Conservation (phyloP, 108 stramenopile genomes). For the Cyclotella atomus region DNA sequence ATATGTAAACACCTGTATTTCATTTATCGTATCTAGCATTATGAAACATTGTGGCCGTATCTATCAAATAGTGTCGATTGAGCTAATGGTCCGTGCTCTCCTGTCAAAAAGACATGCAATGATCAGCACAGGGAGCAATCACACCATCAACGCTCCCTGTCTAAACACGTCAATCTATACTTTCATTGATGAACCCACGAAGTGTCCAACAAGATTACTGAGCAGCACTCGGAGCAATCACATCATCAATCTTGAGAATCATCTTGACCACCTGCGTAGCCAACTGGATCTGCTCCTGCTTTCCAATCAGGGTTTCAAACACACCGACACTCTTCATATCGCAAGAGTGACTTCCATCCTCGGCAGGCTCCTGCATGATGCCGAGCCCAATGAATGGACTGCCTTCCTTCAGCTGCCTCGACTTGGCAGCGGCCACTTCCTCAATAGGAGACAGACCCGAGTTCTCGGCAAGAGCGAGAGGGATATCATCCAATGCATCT, state of each 20-base stretch:
- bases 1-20: too few species aligned
- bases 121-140: too few species aligned
- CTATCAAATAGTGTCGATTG: too few species aligned
- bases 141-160: too few species aligned
- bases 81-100: too few species aligned
- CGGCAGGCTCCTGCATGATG: constrained; percentile 68
- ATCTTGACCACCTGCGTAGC: constrained; percentile 99
- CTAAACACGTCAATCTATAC: too few species aligned
- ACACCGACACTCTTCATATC: constrained; percentile 97
- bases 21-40: too few species aligned
- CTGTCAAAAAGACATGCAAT: too few species aligned
- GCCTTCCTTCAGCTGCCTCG: constrained; percentile 88
- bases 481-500: constrained; percentile 99
- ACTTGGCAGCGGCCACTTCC: constrained; percentile 96
- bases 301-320: constrained; percentile 99
- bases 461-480: constrained; percentile 99
- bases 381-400: constrained; percentile 94
- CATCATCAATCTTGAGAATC: constrained; percentile 96
- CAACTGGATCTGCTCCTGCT: constrained; percentile 98
- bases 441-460: constrained; percentile 96
- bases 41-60: too few species aligned
- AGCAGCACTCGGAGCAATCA: constrained; percentile 12
- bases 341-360: constrained; percentile 69
- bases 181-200: too few species aligned
- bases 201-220: too few species aligned